phyloP scores from a whole-genome alignment of 441 rosid genomes.

The Daphne laureola region DNA sequence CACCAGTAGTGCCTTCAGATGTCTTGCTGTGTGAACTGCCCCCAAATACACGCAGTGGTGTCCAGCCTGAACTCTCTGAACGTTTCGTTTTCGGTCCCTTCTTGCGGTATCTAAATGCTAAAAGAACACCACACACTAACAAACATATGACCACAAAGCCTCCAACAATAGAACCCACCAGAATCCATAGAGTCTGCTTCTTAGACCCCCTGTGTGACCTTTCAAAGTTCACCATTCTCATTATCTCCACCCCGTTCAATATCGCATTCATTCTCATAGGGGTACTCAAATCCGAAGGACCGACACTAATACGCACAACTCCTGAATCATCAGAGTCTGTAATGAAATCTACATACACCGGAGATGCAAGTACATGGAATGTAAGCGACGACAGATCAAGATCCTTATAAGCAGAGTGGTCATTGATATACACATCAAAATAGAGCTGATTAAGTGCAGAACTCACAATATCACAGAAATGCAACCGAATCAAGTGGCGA shows the following conservation, averaged over 20 bases:
- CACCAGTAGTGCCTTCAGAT: conserved; percentile 48
- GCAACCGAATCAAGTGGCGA: conserved; percentile 65
- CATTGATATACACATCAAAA: conserved; percentile 67
- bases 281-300: conserved; percentile 71
- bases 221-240: conserved; percentile 46
- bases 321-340: conserved; percentile 48
- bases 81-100: conserved; percentile 32
- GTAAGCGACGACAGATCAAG: conserved; percentile 69
- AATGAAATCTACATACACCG: conserved; percentile 60
- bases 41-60: conserved; percentile 59
- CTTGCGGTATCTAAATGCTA: conserved; percentile 38
- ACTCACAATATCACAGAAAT: conserved; percentile 87
- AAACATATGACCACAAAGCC: conserved; percentile 33
- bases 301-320: conserved; percentile 50
- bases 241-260: conserved; percentile 81
- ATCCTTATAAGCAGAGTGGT: conserved; percentile 46
- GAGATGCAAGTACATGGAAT: conserved; percentile 59
- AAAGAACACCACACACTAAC: conserved; percentile 21
- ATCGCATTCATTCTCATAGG: conserved; percentile 46
- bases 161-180: conserved; percentile 53
- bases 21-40: conserved; percentile 60
- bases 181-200: conserved; percentile 41
- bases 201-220: conserved; percentile 19
- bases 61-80: conserved; percentile 67
- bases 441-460: conserved; percentile 63